Conservation (phyloP, 306 rosid genomes). For the Trifolium repens region DNA sequence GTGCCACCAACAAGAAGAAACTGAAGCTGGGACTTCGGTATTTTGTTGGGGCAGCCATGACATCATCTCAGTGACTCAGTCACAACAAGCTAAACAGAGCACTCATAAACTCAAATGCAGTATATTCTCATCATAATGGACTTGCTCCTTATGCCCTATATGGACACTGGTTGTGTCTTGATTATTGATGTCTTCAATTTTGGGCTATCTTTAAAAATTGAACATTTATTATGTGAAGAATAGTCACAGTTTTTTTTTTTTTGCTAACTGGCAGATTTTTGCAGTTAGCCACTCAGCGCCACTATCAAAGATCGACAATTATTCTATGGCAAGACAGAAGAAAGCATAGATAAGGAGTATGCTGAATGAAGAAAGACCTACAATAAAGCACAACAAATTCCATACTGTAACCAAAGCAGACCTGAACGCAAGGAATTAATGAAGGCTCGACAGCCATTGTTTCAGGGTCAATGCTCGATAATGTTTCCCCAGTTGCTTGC, state of each 20-base stretch:
- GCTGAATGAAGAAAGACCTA: background rate
- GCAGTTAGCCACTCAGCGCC: background rate
- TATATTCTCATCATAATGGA: no score
- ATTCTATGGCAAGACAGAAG: slow-evolving; percentile 16
- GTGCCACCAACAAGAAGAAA: no score
- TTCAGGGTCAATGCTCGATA: slow-evolving; percentile 82
- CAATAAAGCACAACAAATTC: slow-evolving; percentile 13
- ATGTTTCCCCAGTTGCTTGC: slow-evolving; percentile 77
- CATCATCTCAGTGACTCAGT: no score
- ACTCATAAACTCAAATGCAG: no score
- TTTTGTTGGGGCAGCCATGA: no score
- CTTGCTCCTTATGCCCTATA: no score
- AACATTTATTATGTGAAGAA: background rate
- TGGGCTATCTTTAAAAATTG: background rate
- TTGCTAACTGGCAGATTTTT: background rate
- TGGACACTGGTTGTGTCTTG: no score
- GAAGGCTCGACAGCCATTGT: slow-evolving; percentile 95
- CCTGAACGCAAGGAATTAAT: slow-evolving; percentile 84
- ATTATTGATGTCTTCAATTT: background rate
- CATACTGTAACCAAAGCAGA: slow-evolving; percentile 41
- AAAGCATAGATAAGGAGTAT: slow-evolving; percentile 16
- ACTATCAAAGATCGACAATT: slow-evolving; percentile 1
- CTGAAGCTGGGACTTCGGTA: no score
- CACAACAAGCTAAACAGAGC: no score
- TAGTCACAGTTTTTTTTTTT: background rate